phyloP scores from a whole-genome alignment of 352 stramenopile species.

The Pythium diclinum region DNA sequence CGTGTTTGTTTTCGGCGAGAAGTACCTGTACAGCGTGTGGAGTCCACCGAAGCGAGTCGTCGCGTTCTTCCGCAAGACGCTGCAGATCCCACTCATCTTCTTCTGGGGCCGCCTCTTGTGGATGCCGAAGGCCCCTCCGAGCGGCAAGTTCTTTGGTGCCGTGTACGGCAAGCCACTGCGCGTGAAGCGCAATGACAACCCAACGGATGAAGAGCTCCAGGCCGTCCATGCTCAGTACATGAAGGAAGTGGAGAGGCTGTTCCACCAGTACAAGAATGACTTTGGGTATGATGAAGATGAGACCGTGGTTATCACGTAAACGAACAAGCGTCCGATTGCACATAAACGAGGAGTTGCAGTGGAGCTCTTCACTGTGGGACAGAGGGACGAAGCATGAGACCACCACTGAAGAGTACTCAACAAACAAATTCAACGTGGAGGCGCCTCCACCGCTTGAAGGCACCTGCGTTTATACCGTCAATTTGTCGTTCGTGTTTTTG shows the following conservation, averaged over 20 bases:
- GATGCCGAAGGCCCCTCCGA: slow-evolving; percentile 57
- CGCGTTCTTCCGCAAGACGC: slow-evolving; percentile 58
- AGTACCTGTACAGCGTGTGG: slow-evolving; percentile 80
- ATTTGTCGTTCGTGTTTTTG: slow-evolving; percentile 4
- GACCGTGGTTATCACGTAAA: slow-evolving; percentile 63
- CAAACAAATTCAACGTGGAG: background rate
- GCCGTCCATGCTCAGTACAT: slow-evolving; percentile 61
- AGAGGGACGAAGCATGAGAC: too few species aligned
- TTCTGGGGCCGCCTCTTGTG: slow-evolving; percentile 83
- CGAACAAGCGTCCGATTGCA: too few species aligned
- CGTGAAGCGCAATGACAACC: slow-evolving; percentile 48
- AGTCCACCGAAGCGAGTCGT: slow-evolving; percentile 58
- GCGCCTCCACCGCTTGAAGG: background rate
- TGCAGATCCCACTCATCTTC: slow-evolving; percentile 73
- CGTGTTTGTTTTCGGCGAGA: slow-evolving; percentile 77
- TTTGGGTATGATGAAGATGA: slow-evolving; percentile 77
- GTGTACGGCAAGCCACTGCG: slow-evolving; percentile 73
- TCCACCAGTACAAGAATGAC: slow-evolving; percentile 60
- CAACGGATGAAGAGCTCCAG: slow-evolving; percentile 55
- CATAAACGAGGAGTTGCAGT: too few species aligned
- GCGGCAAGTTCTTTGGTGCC: slow-evolving; percentile 65
- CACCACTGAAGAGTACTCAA: too few species aligned
- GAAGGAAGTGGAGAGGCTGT: slow-evolving; percentile 56
- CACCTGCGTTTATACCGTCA: slow-evolving; percentile 11
- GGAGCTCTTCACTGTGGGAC: too few species aligned